These are phyloP conservation scores for Bolboschoenoplectus hybrid DNA, from an alignment of 202 grass and related monocot species.

Conservation along the genomic window DNA sequence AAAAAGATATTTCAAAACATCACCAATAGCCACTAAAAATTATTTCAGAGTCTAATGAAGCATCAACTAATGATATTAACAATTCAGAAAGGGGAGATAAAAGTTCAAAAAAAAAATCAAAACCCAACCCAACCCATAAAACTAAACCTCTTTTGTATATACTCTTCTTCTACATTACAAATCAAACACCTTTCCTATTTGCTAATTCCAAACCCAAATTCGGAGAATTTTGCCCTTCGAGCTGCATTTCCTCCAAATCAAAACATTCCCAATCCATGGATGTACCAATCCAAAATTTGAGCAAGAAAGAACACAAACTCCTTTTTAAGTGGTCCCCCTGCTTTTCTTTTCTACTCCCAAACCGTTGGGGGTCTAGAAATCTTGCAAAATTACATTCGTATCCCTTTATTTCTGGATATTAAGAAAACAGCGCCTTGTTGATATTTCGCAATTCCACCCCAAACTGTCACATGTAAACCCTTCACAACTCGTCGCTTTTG, in stretches of 20 bases:
- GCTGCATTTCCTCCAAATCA: conserved; percentile 33
- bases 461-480: neutral
- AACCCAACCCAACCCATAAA: conserved; percentile 22
- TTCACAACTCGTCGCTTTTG: neutral
- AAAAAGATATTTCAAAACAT: conserved; percentile 9
- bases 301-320: conserved; percentile 9
- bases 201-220: conserved; percentile 19
- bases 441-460: conserved; percentile 9
- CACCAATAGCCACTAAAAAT: neutral
- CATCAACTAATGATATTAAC: conserved; percentile 29
- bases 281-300: conserved; percentile 35
- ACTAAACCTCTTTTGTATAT: conserved; percentile 35
- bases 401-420: conserved; percentile 17
- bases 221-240: conserved; percentile 28
- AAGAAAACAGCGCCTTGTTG: conserved; percentile 9
- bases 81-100: neutral
- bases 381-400: neutral
- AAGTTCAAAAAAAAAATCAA: neutral
- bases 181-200: conserved; percentile 28
- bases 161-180: conserved; percentile 27
- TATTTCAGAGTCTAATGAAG: conserved; percentile 23
- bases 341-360: conserved; percentile 19
- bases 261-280: conserved; percentile 8
- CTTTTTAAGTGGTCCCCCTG: neutral
- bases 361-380: conserved; percentile 25